Percentiles rank a stretch among this genome's conserved stretches.
Conservation (phyloP, 805 yeast genomes). For the Teunomyces gatunensis region DNA sequence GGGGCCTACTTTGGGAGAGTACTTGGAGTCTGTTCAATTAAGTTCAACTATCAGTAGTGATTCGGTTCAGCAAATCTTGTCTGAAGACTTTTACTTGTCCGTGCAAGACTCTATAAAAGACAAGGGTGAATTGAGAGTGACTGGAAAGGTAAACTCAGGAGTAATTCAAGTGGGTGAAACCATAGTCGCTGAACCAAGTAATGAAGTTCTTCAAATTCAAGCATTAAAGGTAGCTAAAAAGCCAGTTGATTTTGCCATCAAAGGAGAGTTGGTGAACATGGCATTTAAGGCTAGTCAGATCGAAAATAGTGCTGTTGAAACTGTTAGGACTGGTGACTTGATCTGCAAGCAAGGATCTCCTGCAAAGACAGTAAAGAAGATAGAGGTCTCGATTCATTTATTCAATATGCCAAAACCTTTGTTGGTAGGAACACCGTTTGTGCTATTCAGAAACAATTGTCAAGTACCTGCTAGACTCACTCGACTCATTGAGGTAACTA, state of each 20-base stretch:
- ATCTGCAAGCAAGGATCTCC: constrained; percentile 25
- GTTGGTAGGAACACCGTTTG: constrained; percentile 74
- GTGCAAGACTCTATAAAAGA: constrained; percentile 59
- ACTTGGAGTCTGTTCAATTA: constrained; percentile 34
- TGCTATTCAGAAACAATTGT: constrained; percentile 72
- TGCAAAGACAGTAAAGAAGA: constrained; percentile 24
- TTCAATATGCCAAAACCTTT: constrained; percentile 62
- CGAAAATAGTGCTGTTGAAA: constrained; percentile 50
- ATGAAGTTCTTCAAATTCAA: constrained; percentile 43
- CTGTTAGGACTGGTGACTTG: constrained; percentile 62
- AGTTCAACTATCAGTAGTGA: constrained; percentile 11
- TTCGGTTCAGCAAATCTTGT: constrained; percentile 16
- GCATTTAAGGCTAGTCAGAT: constrained; percentile 46
- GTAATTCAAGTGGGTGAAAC: constrained; percentile 69
- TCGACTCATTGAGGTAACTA: constrained; percentile 34
- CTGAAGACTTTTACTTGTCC: constrained; percentile 53
- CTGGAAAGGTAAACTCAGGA: constrained; percentile 71
- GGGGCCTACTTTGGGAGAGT: constrained; percentile 42
- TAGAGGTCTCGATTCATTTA: constrained; percentile 28
- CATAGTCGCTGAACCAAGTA: constrained; percentile 54
- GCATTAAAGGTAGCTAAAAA: constrained; percentile 28
- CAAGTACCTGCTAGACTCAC: constrained; percentile 67
- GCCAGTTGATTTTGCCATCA: constrained; percentile 51
- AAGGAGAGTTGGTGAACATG: constrained; percentile 60
- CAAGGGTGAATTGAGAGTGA: constrained; percentile 48